These are phyloP conservation scores for Melaleuca alternifolia DNA, from an alignment of 345 rosid species.

Conservation along the genomic window DNA sequence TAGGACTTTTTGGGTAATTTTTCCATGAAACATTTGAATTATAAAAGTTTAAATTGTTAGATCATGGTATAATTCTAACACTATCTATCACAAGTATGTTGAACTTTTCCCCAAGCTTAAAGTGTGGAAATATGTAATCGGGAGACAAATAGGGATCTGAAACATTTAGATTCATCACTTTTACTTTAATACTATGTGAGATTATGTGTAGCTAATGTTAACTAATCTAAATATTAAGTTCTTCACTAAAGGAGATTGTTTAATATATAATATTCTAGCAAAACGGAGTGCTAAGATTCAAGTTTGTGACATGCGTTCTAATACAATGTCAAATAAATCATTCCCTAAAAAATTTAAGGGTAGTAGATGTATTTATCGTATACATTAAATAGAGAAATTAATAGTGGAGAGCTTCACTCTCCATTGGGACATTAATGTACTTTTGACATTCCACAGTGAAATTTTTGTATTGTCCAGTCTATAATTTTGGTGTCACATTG, in stretches of 20 bases:
- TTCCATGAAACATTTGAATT: background rate
- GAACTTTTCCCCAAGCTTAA: background rate
- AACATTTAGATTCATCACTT: background rate
- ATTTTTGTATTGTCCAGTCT: background rate
- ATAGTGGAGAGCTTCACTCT: background rate
- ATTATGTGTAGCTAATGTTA: background rate
- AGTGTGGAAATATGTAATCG: too few species aligned
- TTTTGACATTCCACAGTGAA: too few species aligned
- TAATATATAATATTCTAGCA: background rate
- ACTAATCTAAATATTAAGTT: background rate
- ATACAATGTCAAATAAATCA: too few species aligned
- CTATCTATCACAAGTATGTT: too few species aligned
- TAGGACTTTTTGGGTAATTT: background rate
- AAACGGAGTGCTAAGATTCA: too few species aligned
- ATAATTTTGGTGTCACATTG: background rate
- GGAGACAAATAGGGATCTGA: too few species aligned
- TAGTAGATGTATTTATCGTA: background rate
- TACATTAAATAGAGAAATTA: too few species aligned
- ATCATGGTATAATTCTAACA: background rate
- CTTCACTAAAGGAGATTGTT: rapidly evolving
- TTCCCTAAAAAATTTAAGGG: background rate
- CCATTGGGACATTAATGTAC: background rate
- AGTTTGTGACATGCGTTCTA: too few species aligned
- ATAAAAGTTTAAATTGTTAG: background rate
- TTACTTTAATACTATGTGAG: background rate